Conservation (phyloP, 306 rosid species). For the Sechiopsis laciniata region DNA sequence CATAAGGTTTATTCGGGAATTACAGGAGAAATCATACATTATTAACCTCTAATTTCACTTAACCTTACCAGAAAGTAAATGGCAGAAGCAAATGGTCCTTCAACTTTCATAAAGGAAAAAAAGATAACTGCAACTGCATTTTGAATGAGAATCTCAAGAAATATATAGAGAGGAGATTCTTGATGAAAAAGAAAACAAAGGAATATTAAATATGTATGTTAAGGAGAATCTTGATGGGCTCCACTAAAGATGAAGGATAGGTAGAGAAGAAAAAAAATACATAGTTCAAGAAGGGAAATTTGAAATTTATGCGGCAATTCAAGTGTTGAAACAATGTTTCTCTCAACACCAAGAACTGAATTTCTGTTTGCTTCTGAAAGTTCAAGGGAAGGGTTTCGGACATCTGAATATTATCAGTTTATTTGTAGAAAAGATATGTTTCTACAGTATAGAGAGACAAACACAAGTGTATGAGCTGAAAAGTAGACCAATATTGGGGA, state of each 20-base stretch:
- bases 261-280: not conserved
- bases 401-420: constrained; percentile 20
- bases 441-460: constrained; percentile 15
- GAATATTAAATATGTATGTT: not conserved
- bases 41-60: constrained; percentile 6
- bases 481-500: constrained; percentile 33
- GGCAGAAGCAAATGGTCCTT: not conserved
- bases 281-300: constrained; percentile 21
- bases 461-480: constrained; percentile 29
- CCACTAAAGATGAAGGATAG: constrained; percentile 36
- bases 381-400: constrained; percentile 22
- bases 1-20: not conserved
- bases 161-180: constrained; percentile 5
- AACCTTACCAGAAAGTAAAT: not conserved
- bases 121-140: not conserved
- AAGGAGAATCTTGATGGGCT: constrained; percentile 35
- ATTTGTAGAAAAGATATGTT: constrained; percentile 6
- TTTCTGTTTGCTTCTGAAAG: constrained; percentile 5
- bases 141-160: constrained; percentile 2
- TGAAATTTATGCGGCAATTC: constrained; percentile 13
- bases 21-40: not conserved
- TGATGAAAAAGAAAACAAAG: constrained; percentile 15
- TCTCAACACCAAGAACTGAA: not conserved
- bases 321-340: not conserved
- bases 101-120: not conserved